Evolutionary conservation across 306 rosid species (phyloP).

Genomic region (Betula pendula): DNA sequence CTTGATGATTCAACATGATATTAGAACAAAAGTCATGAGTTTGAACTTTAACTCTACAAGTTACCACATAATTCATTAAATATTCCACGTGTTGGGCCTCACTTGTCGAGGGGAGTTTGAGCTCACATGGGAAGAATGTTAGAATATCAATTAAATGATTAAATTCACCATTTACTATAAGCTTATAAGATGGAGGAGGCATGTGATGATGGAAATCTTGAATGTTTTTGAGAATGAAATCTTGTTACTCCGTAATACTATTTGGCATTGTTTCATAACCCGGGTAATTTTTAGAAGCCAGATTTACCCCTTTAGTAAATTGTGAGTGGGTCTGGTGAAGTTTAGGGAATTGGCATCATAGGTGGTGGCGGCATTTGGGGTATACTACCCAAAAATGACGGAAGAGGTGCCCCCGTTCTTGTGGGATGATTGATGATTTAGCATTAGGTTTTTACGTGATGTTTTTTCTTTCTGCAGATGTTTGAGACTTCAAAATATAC

Average conservation of each 20-base stretch:
- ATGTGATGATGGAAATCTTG: neutral
- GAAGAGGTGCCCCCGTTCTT: neutral
- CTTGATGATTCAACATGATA: too few relatives aligned
- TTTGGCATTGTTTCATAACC: slow-evolving; percentile 21
- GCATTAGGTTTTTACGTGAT: slow-evolving; percentile 14
- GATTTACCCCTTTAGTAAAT: neutral
- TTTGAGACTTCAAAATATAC: slow-evolving; percentile 67
- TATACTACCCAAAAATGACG: neutral
- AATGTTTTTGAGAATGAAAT: neutral
- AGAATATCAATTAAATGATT: too few relatives aligned
- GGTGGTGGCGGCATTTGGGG: neutral
- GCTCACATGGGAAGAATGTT: too few relatives aligned
- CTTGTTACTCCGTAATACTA: neutral
- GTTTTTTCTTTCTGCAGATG: slow-evolving; percentile 52
- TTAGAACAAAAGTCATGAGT: too few relatives aligned
- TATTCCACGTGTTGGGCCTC: too few relatives aligned
- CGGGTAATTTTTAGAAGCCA: neutral
- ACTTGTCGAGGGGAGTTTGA: too few relatives aligned
- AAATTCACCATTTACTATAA: too few relatives aligned
- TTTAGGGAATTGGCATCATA: neutral
- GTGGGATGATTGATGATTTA: too few relatives aligned
- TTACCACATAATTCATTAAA: too few relatives aligned
- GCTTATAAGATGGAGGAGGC: too few relatives aligned
- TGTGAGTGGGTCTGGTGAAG: neutral
- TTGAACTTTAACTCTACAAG: too few relatives aligned